phyloP scores from a whole-genome alignment of 2,329 filamentous ascomycete species.

The Nemania abortiva region DNA sequence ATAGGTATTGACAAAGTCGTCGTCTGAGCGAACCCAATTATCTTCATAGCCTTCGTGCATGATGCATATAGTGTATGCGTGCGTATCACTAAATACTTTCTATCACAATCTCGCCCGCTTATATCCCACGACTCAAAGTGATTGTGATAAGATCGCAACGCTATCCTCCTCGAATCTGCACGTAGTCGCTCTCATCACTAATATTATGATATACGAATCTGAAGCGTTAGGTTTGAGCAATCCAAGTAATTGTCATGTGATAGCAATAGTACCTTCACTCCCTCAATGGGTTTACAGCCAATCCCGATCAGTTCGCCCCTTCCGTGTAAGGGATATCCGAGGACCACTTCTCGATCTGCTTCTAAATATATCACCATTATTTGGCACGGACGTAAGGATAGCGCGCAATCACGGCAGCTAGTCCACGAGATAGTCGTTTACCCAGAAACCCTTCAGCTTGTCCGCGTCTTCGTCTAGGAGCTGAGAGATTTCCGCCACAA shows the following conservation, averaged over 20 bases:
- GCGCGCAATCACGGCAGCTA: slow-evolving; percentile 7
- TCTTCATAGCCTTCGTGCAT: neutral
- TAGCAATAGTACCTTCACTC: neutral
- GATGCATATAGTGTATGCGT: neutral
- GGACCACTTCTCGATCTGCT: neutral
- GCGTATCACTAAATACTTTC: neutral
- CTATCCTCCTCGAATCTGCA: slow-evolving; percentile 7
- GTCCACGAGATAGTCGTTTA: slow-evolving; percentile 48
- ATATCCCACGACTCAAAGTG: slow-evolving; percentile 16
- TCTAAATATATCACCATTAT: slow-evolving; percentile 3
- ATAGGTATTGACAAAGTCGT: neutral
- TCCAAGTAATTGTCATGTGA: neutral
- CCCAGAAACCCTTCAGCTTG: slow-evolving; percentile 48
- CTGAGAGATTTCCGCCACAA: slow-evolving; percentile 42
- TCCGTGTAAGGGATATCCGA: neutral
- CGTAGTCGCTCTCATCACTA: neutral
- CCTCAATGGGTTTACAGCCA: neutral
- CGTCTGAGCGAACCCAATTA: neutral
- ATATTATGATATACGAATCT: neutral
- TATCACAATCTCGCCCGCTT: slow-evolving; percentile 17
- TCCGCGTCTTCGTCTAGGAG: slow-evolving; percentile 49
- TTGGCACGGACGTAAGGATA: neutral
- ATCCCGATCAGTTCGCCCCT: neutral
- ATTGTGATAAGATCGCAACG: neutral
- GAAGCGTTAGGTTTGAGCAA: neutral